Base-by-base conservation (phyloP, 1,284 basidiomycete species). In the Pseudozyma flocculosa region DNA sequence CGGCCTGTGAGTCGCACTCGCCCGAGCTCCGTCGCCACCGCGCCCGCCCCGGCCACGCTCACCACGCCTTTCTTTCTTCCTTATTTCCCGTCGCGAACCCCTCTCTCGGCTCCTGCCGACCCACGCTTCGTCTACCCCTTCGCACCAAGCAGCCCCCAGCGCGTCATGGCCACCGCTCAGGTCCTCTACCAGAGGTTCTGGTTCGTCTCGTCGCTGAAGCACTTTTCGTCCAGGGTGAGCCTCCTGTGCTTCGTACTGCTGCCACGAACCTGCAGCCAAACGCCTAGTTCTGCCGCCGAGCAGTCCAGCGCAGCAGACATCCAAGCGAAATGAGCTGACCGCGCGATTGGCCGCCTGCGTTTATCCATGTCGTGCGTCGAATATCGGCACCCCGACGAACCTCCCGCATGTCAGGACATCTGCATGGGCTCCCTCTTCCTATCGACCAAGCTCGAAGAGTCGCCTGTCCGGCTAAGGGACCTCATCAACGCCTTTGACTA, bases 151-250 rank as follows among this genome's bases (percentile, higher is more conserved):
- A 95, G 92, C 76, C 95, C 96, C 57, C 95, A 99, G 78, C 90
- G 92, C 39, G 92, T 92, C 8, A 90, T 95, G 69, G 92, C 94
- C 4, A 91, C 92, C 0, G 95, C 95, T 0, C 93, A 97, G 76
- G 91, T 97, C 37, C 80, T 99, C 4, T 94, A 94, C 76, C 94
- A 98, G 65, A 83, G 94, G 26, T 99, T 98, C 82, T 98, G 88
- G 89, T 97, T 86, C 80, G 90, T 95, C 17, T 88, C 89, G 4
- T 95, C 92, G 3, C 86, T 98, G 85, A 87, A 88, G 72, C 88
- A 92, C 56, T 99, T 94, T 78, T 87, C 90, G 23, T 87, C 95
- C 54, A 87, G 86, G 64, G 92, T 94, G 71, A 79, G 54, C 9
- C 21, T 38, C 38, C 30, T n/a, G 7, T 43, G 13, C 13, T 26